A percentile compares a stretch with the other conserved stretches of the same genome.
Conservation (phyloP, 2,329 filamentous ascomycete species). For the Colletotrichum sp. region DNA sequence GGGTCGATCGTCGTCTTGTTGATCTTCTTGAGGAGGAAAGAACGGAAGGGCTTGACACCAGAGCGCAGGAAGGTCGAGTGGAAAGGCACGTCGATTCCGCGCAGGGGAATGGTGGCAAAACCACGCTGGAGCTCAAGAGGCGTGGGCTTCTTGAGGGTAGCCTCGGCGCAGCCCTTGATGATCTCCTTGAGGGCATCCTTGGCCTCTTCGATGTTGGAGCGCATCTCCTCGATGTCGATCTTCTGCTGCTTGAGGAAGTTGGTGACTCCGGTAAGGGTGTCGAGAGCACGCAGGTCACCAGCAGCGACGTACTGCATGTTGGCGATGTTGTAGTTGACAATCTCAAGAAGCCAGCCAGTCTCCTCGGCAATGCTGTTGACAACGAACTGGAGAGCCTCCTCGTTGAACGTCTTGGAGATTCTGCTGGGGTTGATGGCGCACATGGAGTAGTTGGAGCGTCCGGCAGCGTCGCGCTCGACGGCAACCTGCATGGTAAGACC, state of each 20-base stretch:
- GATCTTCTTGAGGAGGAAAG: constrained; percentile 99
- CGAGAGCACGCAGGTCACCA: constrained; percentile 73
- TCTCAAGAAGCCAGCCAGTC: constrained; percentile 95
- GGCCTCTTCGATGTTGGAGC: constrained; percentile 88
- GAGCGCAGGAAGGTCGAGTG: constrained; percentile 98
- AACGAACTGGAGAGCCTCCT: constrained; percentile 95
- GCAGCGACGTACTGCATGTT: constrained; percentile 80
- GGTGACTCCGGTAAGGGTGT: constrained; percentile 78
- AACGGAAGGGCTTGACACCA: constrained; percentile 98
- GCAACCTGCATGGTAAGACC: constrained; percentile 99
- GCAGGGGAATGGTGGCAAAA: constrained; percentile 95
- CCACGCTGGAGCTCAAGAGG: constrained; percentile 92
- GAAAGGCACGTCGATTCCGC: constrained; percentile 98
- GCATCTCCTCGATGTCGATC: constrained; percentile 94
- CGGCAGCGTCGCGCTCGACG: constrained; percentile 91
- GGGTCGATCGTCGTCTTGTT: constrained; percentile 99
- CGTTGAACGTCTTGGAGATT: constrained; percentile 98
- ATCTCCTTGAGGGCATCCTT: constrained; percentile 90
- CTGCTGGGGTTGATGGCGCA: constrained; percentile 98
- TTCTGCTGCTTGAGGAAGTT: constrained; percentile 98
- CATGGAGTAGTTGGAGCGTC: constrained; percentile 98
- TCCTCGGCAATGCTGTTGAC: constrained; percentile 94
- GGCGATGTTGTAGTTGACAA: constrained; percentile 93
- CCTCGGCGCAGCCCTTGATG: constrained; percentile 85
- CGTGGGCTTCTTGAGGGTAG: constrained; percentile 86